Evolutionary conservation across 2,329 filamentous ascomycete species (phyloP).

Genomic region (Aquanectria penicillioides): DNA sequence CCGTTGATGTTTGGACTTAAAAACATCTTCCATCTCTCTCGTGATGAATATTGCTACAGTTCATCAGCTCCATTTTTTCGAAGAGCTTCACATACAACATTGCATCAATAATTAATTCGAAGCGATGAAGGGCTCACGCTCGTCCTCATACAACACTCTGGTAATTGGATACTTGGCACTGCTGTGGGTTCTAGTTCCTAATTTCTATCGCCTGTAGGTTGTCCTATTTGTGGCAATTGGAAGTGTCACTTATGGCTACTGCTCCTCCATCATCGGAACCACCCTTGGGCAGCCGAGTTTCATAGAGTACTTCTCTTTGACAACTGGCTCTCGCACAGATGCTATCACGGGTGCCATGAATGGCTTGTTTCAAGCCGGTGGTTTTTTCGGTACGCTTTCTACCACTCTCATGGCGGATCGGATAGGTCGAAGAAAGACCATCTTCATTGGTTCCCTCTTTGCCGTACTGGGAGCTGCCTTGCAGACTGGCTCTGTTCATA

Average conservation of each 20-base stretch:
- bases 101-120: not conserved
- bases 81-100: not conserved
- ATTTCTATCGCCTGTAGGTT: constrained; percentile 1
- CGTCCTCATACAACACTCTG: not conserved
- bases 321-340: not conserved
- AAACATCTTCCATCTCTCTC: no score
- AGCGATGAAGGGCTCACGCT: not conserved
- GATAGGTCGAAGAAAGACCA: not conserved
- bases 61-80: no score
- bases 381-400: not conserved
- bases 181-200: no score
- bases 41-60: no score
- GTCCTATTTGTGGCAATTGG: constrained; percentile 5
- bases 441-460: not conserved
- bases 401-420: not conserved
- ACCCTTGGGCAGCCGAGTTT: constrained; percentile 8
- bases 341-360: not conserved
- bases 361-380: constrained; percentile 2
- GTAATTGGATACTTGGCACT: not conserved
- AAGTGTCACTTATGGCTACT: constrained; percentile 3
- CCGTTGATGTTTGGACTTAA: no score
- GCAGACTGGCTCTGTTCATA: constrained; percentile 49
- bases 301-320: not conserved
- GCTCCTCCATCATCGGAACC: constrained; percentile 7
- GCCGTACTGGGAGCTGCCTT: constrained; percentile 49